Conservation (phyloP, 192 early-diverging fungal genomes). For the Coemansia interrupta region DNA sequence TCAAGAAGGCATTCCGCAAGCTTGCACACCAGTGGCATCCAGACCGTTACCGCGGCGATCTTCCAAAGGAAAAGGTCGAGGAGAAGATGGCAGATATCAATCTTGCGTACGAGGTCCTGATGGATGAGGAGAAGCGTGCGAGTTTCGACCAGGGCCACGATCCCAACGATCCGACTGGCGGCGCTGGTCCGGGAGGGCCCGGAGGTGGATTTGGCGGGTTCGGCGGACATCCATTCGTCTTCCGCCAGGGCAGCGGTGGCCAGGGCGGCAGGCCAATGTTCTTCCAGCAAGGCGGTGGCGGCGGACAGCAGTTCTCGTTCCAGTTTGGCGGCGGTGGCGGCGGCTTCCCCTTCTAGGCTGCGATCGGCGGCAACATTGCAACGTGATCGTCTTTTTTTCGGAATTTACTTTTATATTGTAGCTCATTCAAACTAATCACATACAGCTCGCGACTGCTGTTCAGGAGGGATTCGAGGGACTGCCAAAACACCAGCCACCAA, state of each 20-base stretch:
- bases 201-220: conserved; percentile 42
- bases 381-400: too few species aligned
- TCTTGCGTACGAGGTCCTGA: conserved; percentile 85
- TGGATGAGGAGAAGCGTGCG: conserved; percentile 60
- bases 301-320: conserved; percentile 48
- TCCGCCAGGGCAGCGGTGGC: conserved; percentile 53
- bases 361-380: too few species aligned
- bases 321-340: conserved; percentile 50
- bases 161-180: conserved; percentile 68
- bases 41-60: conserved; percentile 74
- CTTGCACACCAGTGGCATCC: conserved; percentile 86
- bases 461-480: too few species aligned
- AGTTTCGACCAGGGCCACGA: conserved; percentile 76
- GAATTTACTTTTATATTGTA: too few species aligned
- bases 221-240: conserved; percentile 45
- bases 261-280: conserved; percentile 50
- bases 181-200: conserved; percentile 30
- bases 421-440: too few species aligned
- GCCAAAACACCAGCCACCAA: too few species aligned
- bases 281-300: conserved; percentile 56
- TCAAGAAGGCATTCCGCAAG: conserved; percentile 90
- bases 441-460: too few species aligned
- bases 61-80: conserved; percentile 70
- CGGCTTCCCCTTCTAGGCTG: conserved; percentile 46
- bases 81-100: conserved; percentile 93